phyloP scores from a whole-genome alignment of 1,284 basidiomycete genomes.

The Cryptococcus maquisensis region DNA sequence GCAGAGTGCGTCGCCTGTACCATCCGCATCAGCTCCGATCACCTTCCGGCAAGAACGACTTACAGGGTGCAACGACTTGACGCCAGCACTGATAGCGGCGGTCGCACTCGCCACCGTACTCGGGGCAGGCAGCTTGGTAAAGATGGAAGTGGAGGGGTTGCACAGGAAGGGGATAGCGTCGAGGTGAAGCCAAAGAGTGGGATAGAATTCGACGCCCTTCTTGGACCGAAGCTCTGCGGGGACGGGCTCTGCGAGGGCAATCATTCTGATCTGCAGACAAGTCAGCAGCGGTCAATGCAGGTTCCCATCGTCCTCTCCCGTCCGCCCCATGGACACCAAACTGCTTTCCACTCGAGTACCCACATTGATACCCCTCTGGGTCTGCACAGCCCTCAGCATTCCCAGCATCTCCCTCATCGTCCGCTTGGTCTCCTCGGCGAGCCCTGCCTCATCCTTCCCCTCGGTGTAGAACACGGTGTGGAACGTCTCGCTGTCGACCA shows the following conservation, averaged over 20 bases:
- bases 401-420: conserved; percentile 25
- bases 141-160: conserved; percentile 35
- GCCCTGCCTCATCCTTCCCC: conserved; percentile 16
- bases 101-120: conserved; percentile 36
- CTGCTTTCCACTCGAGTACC: conserved; percentile 4
- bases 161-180: conserved; percentile 4
- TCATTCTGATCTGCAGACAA: conserved; percentile 20
- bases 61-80: conserved; percentile 40
- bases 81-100: conserved; percentile 32
- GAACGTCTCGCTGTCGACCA: conserved; percentile 29
- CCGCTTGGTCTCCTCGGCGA: conserved; percentile 23
- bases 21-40: background rate
- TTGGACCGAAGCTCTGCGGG: conserved; percentile 25
- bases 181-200: conserved; percentile 7
- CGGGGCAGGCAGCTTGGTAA: conserved; percentile 35
- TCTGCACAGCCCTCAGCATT: conserved; percentile 22
- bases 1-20: conserved; percentile 37
- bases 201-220: conserved; percentile 24
- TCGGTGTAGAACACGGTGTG: conserved; percentile 11
- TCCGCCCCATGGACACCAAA: background rate
- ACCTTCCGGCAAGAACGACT: conserved; percentile 1
- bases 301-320: background rate
- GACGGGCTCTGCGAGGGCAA: conserved; percentile 35
- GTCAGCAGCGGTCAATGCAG: too few relatives aligned
- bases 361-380: conserved; percentile 29